phyloP scores from a whole-genome alignment of 805 yeast species.

The Priceomyces haplophilus region DNA sequence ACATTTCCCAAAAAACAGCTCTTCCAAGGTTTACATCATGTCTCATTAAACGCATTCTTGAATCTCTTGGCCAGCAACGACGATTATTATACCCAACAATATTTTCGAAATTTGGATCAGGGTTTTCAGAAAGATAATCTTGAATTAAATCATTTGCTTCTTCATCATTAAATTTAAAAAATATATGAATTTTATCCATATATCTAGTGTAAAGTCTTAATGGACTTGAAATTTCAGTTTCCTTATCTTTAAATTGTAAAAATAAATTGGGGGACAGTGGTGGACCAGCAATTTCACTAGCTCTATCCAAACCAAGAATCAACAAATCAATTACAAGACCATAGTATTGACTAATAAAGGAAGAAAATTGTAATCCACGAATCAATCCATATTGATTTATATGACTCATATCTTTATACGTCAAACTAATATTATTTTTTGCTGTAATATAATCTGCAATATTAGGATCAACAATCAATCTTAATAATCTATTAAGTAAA shows the following conservation, averaged over 20 bases:
- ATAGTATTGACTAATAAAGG: constrained; percentile 87
- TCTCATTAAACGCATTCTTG: constrained; percentile 85
- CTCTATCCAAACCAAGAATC: constrained; percentile 81
- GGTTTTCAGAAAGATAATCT: constrained; percentile 76
- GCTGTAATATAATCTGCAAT: constrained; percentile 94
- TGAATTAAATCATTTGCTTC: constrained; percentile 75
- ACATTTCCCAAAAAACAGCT: constrained; percentile 89
- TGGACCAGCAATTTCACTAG: constrained; percentile 82
- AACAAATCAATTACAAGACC: constrained; percentile 81
- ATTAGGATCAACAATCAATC: constrained; percentile 81
- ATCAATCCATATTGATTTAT: constrained; percentile 84
- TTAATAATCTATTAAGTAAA: constrained; percentile 71
- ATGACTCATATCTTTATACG: constrained; percentile 94
- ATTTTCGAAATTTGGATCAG: constrained; percentile 89
- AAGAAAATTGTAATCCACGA: constrained; percentile 85
- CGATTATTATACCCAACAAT: constrained; percentile 83
- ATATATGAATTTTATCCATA: constrained; percentile 74
- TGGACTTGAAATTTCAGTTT: constrained; percentile 67
- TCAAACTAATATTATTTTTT: constrained; percentile 75
- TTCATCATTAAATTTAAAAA: constrained; percentile 69
- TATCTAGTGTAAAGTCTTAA: constrained; percentile 79
- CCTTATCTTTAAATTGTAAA: constrained; percentile 60
- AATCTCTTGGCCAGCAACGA: constrained; percentile 92
- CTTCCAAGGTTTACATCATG: constrained; percentile 90
- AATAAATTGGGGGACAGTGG: constrained; percentile 71